A percentile compares a stretch with the other conserved stretches of the same genome.
These are phyloP conservation scores for Funneliformis geosporum DNA, from an alignment of 192 early-diverging fungal genomes.

Conservation along the genomic window DNA sequence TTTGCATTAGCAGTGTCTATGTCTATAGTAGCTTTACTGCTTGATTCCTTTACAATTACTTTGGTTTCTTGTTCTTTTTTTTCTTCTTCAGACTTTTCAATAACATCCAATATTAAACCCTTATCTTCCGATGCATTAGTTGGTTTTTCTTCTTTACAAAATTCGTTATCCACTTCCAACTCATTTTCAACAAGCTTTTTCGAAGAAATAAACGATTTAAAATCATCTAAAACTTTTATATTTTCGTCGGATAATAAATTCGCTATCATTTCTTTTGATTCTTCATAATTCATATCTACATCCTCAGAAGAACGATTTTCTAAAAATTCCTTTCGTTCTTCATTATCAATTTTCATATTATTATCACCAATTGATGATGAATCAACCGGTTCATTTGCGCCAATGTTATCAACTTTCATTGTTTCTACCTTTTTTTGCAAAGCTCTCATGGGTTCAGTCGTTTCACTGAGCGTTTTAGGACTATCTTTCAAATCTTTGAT, in stretches of 20 bases:
- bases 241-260: not conserved
- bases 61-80: not conserved
- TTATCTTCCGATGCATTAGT: not conserved
- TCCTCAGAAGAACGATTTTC: not conserved
- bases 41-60: not conserved
- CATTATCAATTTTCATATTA: not conserved
- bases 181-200: not conserved
- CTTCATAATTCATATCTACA: not conserved
- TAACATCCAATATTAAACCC: not conserved
- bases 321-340: not conserved
- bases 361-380: not conserved
- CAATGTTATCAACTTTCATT: not conserved
- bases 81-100: not conserved
- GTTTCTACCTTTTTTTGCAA: conserved; percentile 7
- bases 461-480: not conserved
- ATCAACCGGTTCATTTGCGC: not conserved
- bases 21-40: not conserved
- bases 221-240: not conserved
- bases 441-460: not conserved
- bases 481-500: not conserved
- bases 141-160: not conserved
- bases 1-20: not conserved
- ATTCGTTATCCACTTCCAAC: not conserved
- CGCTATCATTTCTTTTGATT: not conserved
- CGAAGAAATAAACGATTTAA: not conserved